Evolutionary conservation across 2,329 filamentous ascomycete species (phyloP), one percentile per base, ranked within the genome.

Genomic region (Parafenestella ontariensis): DNA sequence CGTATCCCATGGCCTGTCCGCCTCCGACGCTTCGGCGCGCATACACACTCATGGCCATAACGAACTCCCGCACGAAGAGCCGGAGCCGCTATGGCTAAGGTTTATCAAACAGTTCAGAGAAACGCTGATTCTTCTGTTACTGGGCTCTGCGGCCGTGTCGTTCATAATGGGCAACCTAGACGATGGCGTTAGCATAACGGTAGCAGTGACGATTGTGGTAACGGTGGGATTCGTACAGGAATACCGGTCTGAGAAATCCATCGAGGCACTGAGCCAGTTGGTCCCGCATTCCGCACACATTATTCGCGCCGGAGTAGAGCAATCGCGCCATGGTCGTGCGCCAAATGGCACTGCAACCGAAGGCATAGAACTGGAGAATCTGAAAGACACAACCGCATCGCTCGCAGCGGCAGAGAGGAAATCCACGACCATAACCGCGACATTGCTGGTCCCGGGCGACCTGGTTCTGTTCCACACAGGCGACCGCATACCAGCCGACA

Each of bases 51-150:
- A 95, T 79, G 95, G 95, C 28, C 88, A 90, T 24, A 99, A 99
- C 77, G 95, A 99, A 77, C 89, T 99, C 33, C 92, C 95, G 5
- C 92, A 96, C 75, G 93, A 98, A 55, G 88, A 92, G 49, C 92
- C 94, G 1, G 95, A 99, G 76, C 93, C 95, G 9, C 79, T 99
- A 53, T 99, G 95, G 92, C 79, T 97, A 49, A 90, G 95, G 54
- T 99, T 99, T 69, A 75, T 96, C 56, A 96, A 96, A 77, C 95
- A 99, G 71, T 99, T 99, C 75, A 92, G 96, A 72, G 95, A 99
- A 73, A 94, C 95, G 0, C 81, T 99, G 50, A 99, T 99, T 59
- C 78, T 98, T 20, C 84, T 99, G n/a, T 84, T 99, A 15, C 85
- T 99, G 20, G 90, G 87, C 6, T 98, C 95, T 3, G 94, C 95